A percentile compares a stretch with the other conserved stretches of the same genome.
Conservation (phyloP, 495 filamentous ascomycete species). For the Daldinia vernicosa region DNA sequence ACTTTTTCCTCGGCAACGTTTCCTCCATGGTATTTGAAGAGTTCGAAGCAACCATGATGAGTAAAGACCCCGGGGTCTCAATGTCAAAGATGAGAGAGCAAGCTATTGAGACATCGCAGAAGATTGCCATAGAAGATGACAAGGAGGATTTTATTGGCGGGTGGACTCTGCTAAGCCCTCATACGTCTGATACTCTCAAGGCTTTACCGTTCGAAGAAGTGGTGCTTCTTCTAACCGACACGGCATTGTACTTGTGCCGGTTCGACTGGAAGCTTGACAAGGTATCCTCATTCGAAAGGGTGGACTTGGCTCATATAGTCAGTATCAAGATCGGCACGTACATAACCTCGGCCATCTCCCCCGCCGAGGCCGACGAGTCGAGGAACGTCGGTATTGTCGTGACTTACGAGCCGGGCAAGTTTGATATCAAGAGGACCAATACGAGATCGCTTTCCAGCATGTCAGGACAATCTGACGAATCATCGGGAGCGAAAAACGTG, state of each 20-base stretch:
- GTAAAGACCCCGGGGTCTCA: slow-evolving; percentile 85
- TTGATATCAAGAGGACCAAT: slow-evolving; percentile 78
- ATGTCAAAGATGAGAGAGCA: slow-evolving; percentile 83
- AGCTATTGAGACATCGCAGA: slow-evolving; percentile 85
- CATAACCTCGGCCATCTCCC: slow-evolving; percentile 83
- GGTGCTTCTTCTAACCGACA: slow-evolving; percentile 84
- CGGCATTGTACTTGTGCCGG: slow-evolving; percentile 83
- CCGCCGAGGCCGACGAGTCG: slow-evolving; percentile 74
- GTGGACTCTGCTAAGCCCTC: slow-evolving; percentile 75
- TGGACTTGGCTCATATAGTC: slow-evolving; percentile 75
- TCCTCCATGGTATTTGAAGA: slow-evolving; percentile 84
- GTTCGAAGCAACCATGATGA: slow-evolving; percentile 89
- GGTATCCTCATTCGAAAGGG: slow-evolving; percentile 86
- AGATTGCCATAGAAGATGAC: slow-evolving; percentile 84
- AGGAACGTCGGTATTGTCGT: slow-evolving; percentile 86
- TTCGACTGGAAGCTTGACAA: slow-evolving; percentile 96
- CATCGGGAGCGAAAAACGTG: slow-evolving; percentile 31
- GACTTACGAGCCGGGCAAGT: slow-evolving; percentile 72
- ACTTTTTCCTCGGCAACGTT: slow-evolving; percentile 92
- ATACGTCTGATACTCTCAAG: slow-evolving; percentile 66
- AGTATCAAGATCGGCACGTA: slow-evolving; percentile 83
- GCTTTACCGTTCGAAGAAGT: slow-evolving; percentile 83
- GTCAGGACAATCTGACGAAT: slow-evolving; percentile 43
- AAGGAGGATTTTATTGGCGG: slow-evolving; percentile 84
- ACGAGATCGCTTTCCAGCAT: slow-evolving; percentile 79